These are phyloP conservation scores for Cystoisospora suis DNA, from an alignment of 169 alveolate genomes.

Conservation along the genomic window DNA sequence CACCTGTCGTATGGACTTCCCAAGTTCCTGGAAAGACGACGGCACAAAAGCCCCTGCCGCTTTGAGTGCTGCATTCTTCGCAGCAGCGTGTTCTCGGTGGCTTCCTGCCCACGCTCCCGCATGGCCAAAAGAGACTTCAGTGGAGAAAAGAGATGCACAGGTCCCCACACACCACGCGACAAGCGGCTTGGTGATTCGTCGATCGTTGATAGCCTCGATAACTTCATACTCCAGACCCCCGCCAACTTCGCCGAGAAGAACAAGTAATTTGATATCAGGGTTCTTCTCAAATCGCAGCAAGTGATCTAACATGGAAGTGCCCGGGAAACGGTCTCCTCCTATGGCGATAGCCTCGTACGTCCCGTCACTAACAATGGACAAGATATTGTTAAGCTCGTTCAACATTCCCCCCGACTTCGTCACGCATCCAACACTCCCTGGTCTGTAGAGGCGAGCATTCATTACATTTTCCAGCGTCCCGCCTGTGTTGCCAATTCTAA, in stretches of 20 bases:
- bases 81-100: conserved; percentile 43
- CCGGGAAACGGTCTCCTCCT: conserved; percentile 60
- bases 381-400: conserved; percentile 73
- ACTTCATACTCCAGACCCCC: conserved; percentile 69
- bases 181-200: conserved; percentile 71
- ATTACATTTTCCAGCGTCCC: conserved; percentile 73
- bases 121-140: conserved; percentile 57
- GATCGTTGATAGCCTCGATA: conserved; percentile 62
- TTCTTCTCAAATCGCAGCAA: conserved; percentile 69
- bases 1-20: conserved; percentile 46
- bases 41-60: conserved; percentile 66
- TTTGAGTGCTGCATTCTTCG: conserved; percentile 46
- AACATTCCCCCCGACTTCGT: conserved; percentile 75
- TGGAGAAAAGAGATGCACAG: conserved; percentile 60
- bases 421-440: conserved; percentile 72
- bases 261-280: conserved; percentile 66
- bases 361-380: conserved; percentile 50
- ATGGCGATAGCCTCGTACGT: conserved; percentile 47
- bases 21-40: conserved; percentile 64
- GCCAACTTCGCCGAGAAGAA: conserved; percentile 70
- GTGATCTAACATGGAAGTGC: conserved; percentile 66
- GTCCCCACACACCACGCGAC: conserved; percentile 76
- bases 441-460: conserved; percentile 72
- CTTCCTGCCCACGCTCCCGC: conserved; percentile 65
- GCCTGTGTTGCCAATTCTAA: conserved; percentile 74